These are phyloP conservation scores for Mortierella claussenii DNA, from an alignment of 192 early-diverging fungal genomes.

Conservation along the genomic window DNA sequence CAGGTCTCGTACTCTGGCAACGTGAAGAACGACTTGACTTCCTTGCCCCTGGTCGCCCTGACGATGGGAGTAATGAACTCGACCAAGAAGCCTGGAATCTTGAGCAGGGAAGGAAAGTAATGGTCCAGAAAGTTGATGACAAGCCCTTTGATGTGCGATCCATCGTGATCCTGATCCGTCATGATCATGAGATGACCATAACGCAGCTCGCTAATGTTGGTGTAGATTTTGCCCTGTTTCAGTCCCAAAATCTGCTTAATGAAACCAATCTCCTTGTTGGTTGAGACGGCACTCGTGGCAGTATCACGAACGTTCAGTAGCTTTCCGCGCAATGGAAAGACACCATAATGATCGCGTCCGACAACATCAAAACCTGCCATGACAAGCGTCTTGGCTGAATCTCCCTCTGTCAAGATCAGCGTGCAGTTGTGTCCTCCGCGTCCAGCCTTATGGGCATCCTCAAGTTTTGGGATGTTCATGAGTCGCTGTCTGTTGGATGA, in stretches of 20 bases:
- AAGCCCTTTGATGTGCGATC: slow-evolving; percentile 97
- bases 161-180: slow-evolving; percentile 99
- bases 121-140: slow-evolving; percentile 97
- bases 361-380: slow-evolving; percentile 88
- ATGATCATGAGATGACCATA: slow-evolving; percentile 98
- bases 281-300: slow-evolving; percentile 68
- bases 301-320: slow-evolving; percentile 97
- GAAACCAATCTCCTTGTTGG: slow-evolving; percentile 86
- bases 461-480: slow-evolving; percentile 87
- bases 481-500: slow-evolving; percentile 67
- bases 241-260: slow-evolving; percentile 96
- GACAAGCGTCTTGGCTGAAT: slow-evolving; percentile 93
- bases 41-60: slow-evolving; percentile 75
- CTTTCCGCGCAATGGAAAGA: slow-evolving; percentile 97
- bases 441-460: slow-evolving; percentile 95
- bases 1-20: slow-evolving; percentile 93
- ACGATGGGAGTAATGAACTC: slow-evolving; percentile 99
- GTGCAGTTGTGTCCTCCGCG: slow-evolving; percentile 82
- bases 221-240: slow-evolving; percentile 86
- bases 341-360: slow-evolving; percentile 90
- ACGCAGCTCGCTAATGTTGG: slow-evolving; percentile 75
- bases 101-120: slow-evolving; percentile 90
- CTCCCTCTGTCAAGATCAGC: slow-evolving; percentile 97
- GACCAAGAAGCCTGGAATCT: slow-evolving; percentile 89
- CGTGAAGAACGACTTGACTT: slow-evolving; percentile 85